These are phyloP conservation scores for Iberis pinnata DNA, from an alignment of 345 rosid genomes.

Conservation along the genomic window DNA sequence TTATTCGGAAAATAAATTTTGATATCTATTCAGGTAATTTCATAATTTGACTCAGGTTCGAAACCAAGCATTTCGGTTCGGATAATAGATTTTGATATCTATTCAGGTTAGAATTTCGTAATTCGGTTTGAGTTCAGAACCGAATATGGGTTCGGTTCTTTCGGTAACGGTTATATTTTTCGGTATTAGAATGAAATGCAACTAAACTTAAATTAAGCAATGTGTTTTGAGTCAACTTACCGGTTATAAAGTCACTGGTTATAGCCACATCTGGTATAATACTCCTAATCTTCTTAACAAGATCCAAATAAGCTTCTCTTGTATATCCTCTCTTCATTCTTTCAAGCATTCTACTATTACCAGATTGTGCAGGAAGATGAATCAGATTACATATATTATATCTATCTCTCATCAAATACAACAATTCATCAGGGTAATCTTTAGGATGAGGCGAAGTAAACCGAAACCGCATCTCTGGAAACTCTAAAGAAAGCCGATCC, in stretches of 20 bases:
- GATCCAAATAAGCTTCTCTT: slow-evolving; percentile 87
- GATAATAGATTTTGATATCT: too few species aligned
- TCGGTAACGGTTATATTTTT: too few species aligned
- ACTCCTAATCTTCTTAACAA: slow-evolving; percentile 64
- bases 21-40: too few species aligned
- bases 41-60: too few species aligned
- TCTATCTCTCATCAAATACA: slow-evolving; percentile 72
- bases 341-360: slow-evolving; percentile 66
- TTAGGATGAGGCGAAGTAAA: slow-evolving; percentile 96
- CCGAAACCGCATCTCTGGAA: slow-evolving; percentile 94
- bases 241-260: slow-evolving; percentile 84
- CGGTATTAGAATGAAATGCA: too few species aligned
- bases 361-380: slow-evolving; percentile 91
- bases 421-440: slow-evolving; percentile 77
- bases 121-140: too few species aligned
- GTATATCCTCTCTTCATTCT: slow-evolving; percentile 85
- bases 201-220: too few species aligned
- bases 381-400: slow-evolving; percentile 73
- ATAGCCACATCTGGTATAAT: slow-evolving; percentile 78
- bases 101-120: too few species aligned
- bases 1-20: too few species aligned
- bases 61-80: too few species aligned
- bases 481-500: slow-evolving; percentile 68
- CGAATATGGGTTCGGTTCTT: too few species aligned
- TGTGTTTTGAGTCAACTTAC: slow-evolving; percentile 36